A percentile compares a stretch with the other conserved stretches of the same genome.
These are phyloP conservation scores for Fusarium graminum DNA, from an alignment of 2,329 filamentous ascomycete species.

Conservation along the genomic window DNA sequence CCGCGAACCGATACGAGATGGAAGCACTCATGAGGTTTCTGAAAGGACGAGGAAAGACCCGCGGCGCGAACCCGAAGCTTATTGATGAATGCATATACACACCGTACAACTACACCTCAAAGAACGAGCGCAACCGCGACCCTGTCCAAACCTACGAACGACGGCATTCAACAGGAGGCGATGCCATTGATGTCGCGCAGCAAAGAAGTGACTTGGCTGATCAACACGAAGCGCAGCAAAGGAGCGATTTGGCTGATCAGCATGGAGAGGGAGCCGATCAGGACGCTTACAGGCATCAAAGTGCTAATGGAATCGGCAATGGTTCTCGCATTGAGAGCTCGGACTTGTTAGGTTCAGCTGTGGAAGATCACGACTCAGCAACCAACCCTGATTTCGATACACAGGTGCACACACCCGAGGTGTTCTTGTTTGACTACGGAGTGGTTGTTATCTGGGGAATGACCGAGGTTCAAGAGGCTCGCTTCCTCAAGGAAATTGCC, in stretches of 20 bases:
- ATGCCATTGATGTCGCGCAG: constrained; percentile 58
- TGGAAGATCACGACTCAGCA: constrained; percentile 55
- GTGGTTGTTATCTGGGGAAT: constrained; percentile 99
- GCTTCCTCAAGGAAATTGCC: constrained; percentile 91
- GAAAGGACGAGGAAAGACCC: constrained; percentile 82
- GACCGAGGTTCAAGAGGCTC: constrained; percentile 87
- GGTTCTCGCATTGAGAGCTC: constrained; percentile 49
- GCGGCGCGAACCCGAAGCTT: constrained; percentile 86
- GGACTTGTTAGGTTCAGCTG: constrained; percentile 53
- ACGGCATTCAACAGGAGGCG: constrained; percentile 81
- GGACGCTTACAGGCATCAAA: constrained; percentile 41
- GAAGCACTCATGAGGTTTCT: constrained; percentile 91
- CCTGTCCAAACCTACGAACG: constrained; percentile 69
- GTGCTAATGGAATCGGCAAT: constrained; percentile 47
- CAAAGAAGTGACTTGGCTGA: constrained; percentile 74
- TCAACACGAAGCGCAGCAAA: constrained; percentile 54
- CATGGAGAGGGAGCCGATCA: constrained; percentile 54
- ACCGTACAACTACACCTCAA: constrained; percentile 81
- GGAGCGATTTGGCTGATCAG: constrained; percentile 73
- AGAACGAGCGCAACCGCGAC: constrained; percentile 53
- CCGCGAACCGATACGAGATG: constrained; percentile 90
- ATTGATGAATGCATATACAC: constrained; percentile 99
- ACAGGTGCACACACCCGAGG: constrained; percentile 89
- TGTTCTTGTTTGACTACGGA: constrained; percentile 97
- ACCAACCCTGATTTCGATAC: constrained; percentile 82